A percentile compares a stretch with the other conserved stretches of the same genome.
Conservation (phyloP, 495 filamentous ascomycete genomes). For the Corynascus novoguineensis region DNA sequence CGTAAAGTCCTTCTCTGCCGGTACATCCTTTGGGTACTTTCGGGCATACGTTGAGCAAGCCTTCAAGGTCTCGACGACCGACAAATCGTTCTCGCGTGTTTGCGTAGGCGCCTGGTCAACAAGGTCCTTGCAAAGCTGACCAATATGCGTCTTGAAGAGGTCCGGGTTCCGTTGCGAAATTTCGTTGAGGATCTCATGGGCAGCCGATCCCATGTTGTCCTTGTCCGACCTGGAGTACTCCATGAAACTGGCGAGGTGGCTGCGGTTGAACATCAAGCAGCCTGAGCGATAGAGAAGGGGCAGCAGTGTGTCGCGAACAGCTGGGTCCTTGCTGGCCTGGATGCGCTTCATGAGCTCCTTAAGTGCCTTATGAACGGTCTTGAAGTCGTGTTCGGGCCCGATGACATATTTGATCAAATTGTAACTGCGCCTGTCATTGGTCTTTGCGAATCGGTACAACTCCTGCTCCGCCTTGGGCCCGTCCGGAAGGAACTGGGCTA, state of each 20-base stretch:
- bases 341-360: constrained; percentile 83
- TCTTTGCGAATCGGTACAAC: constrained; percentile 84
- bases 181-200: constrained; percentile 87
- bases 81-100: constrained; percentile 56
- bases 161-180: constrained; percentile 85
- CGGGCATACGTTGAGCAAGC: constrained; percentile 85
- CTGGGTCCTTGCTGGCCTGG: constrained; percentile 46
- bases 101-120: constrained; percentile 70
- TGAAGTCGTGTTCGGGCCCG: constrained; percentile 82
- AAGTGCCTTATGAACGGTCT: constrained; percentile 79
- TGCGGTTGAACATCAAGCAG: constrained; percentile 84
- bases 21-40: constrained; percentile 77
- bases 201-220: constrained; percentile 65
- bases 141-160: constrained; percentile 84
- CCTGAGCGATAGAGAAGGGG: constrained; percentile 81
- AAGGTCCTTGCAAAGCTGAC: constrained; percentile 82
- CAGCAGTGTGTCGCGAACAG: constrained; percentile 69
- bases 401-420: constrained; percentile 82
- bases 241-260: constrained; percentile 86
- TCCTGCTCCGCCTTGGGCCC: constrained; percentile 58
- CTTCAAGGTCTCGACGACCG: constrained; percentile 81
- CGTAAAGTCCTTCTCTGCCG: constrained; percentile 76
- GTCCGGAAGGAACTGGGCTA: constrained; percentile 73
- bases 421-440: constrained; percentile 85
- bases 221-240: constrained; percentile 77